Evolutionary conservation across 2,329 filamentous ascomycete genomes (phyloP), one percentile per base, ranked within the genome.

Genomic region (Diaporthe destruens): DNA sequence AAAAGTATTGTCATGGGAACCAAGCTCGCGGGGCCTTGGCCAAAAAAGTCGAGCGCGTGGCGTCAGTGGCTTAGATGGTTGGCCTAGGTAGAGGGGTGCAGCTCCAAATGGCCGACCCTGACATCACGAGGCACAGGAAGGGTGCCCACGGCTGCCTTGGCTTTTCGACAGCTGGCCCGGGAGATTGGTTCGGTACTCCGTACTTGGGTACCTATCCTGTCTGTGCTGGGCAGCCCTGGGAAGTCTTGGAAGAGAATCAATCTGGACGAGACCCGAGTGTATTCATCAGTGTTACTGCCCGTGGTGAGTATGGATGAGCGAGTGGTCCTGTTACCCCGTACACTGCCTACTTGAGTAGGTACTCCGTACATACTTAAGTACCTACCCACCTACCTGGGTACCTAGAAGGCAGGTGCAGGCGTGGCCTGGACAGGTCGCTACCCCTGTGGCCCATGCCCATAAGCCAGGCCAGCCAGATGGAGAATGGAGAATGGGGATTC

Each of bases 1-100:
- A 44, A 18, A 29, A 18, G 7, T 36, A 29, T 65, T 20, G 61
- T 51, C 61, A 51, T 51, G 61, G 61, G 61, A 53, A 66, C 32
- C 47, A 53, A 25, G 61, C 47, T 66, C 39, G 23, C 16, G 32
- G n/a, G 39, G 23, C 39, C 42, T 32, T n/a, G 47, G 20, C 16
- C 61, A 49, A 6, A 39, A 39, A 23, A 12, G 47, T 53, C 61
- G 61, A 53, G 61, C 32, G 68, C 68, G 68, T 70, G 68, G 55
- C 68, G 55, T 53, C 34, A 44, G 68, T 70, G 55, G 68, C 68
- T 70, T 70, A 44, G 67, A 44, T 61, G 44, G 42, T 49, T 9
- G 61, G 47, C n/a, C 61, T 53, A 32, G 47, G 47, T 66, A 36
- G 44, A 36, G 44, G 61, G 61, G 44, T 25, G 36, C 18, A 23